These are phyloP conservation scores for Xylaria sp. DNA, from an alignment of 2,329 filamentous ascomycete genomes.

Conservation along the genomic window DNA sequence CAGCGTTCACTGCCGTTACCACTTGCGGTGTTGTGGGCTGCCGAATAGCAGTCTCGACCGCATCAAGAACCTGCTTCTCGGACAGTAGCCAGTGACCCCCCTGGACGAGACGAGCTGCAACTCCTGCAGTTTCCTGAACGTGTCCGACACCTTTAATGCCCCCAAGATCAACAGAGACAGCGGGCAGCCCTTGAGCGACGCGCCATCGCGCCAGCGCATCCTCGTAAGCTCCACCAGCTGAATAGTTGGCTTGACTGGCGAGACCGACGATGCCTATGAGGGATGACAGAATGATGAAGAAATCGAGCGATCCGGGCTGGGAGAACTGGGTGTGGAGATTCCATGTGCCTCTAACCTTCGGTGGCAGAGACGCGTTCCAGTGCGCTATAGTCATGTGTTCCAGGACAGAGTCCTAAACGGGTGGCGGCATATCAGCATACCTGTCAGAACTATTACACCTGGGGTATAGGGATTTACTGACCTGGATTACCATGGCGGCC, in stretches of 20 bases:
- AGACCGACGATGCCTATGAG: neutral
- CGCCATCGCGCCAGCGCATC: conserved; percentile 8
- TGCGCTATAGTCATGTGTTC: neutral
- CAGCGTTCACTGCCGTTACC: neutral
- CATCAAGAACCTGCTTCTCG: too few species aligned
- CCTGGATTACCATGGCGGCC: neutral
- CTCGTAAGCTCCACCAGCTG: neutral
- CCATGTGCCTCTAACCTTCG: conserved; percentile 1
- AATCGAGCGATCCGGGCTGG: neutral
- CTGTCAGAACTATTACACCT: too few species aligned
- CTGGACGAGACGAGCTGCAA: neutral
- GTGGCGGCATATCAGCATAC: too few species aligned
- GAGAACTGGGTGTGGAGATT: neutral
- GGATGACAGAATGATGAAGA: conserved; percentile 19
- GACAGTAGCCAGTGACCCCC: too few species aligned
- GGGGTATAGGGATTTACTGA: too few species aligned
- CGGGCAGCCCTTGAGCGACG: neutral
- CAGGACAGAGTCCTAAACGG: neutral
- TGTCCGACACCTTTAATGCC: neutral
- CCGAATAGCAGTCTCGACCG: too few species aligned
- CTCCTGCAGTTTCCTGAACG: neutral
- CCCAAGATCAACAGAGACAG: neutral
- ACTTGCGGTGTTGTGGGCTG: neutral
- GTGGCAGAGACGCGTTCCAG: neutral
- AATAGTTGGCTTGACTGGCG: conserved; percentile 2